phyloP scores from a whole-genome alignment of 2,329 filamentous ascomycete genomes.

The Fusarium sp. region DNA sequence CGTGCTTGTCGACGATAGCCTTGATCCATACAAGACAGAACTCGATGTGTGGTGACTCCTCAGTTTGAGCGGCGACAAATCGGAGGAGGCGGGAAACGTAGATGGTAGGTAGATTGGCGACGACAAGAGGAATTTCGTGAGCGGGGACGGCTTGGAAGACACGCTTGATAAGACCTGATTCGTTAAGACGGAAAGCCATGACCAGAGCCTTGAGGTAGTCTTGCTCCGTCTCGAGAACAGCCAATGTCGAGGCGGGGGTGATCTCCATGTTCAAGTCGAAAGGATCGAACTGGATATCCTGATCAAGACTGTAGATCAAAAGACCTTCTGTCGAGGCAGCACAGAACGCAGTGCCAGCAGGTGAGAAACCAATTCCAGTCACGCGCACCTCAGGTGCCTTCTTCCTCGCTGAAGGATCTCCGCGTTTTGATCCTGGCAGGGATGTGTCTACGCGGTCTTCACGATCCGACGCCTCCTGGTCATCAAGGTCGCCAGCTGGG shows the following conservation, averaged over 20 bases:
- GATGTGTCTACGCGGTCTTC: conserved; percentile 84
- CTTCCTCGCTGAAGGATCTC: conserved; percentile 82
- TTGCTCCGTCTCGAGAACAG: conserved; percentile 71
- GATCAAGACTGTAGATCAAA: conserved; percentile 91
- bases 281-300: conserved; percentile 86
- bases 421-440: conserved; percentile 87
- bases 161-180: conserved; percentile 80
- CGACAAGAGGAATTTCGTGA: conserved; percentile 78
- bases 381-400: conserved; percentile 86
- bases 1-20: conserved; percentile 82
- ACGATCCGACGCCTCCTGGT: conserved; percentile 86
- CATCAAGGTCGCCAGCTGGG: conserved; percentile 84
- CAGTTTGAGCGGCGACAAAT: conserved; percentile 87
- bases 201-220: conserved; percentile 93
- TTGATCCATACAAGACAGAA: conserved; percentile 96
- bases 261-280: conserved; percentile 96
- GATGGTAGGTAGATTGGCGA: conserved; percentile 81
- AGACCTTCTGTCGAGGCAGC: conserved; percentile 95
- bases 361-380: conserved; percentile 85
- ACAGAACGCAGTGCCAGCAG: conserved; percentile 90
- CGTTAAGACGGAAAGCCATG: conserved; percentile 97
- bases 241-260: conserved; percentile 85
- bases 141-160: conserved; percentile 88
- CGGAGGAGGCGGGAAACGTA: conserved; percentile 88
- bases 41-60: conserved; percentile 92